Evolutionary conservation across 2,329 filamentous ascomycete genomes (phyloP), one percentile per base, ranked within the genome.

Genomic region (Trichoderma asperellum): DNA sequence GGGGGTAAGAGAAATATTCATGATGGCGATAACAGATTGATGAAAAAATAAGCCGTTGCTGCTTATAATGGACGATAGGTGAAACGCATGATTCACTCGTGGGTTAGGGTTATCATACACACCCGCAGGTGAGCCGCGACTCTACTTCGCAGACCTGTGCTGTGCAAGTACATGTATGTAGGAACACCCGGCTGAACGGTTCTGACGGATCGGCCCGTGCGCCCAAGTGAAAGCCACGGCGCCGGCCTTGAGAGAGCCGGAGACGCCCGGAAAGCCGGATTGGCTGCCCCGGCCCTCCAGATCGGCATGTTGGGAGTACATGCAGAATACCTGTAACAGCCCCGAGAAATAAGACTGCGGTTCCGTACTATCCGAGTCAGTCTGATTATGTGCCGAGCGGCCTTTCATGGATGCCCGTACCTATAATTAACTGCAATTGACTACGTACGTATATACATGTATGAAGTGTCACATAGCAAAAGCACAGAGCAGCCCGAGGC

Each of bases 141-240:
- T 47, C 43, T 21, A 21, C n/a, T 10, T 21, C n/a, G n/a, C 11
- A 11, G 37, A 37, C 35, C 14, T 43, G 53, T 32, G 8, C n/a
- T 5, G 32, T 2, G 32, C 24, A 24, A 24, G 24, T 24, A 3
- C 24, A 24, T 24, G 32, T 10, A 35, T n/a, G 32, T 16, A 29
- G 5, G 37, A 63, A 34, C 56, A 27, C 56, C 55, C 64, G 40
- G 64, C 64, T 67, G 55, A 32, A 58, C 58, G 64, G 64, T 67
- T 52, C 64, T 52, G 55, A 34, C 55, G 55, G 64, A 67, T 52
- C 64, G 64, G 55, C 64, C 64, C 64, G 64, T 67, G 64, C 64
- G 56, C 21, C 32, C 18, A 29, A 32, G 53, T 49, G 27, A 59
- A 59, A 59, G 57, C 57, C 57, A 59, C 34, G 12, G 57, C 57